Evolutionary conservation across 2,329 filamentous ascomycete species (phyloP).

Genomic region (Monilinia laxa): DNA sequence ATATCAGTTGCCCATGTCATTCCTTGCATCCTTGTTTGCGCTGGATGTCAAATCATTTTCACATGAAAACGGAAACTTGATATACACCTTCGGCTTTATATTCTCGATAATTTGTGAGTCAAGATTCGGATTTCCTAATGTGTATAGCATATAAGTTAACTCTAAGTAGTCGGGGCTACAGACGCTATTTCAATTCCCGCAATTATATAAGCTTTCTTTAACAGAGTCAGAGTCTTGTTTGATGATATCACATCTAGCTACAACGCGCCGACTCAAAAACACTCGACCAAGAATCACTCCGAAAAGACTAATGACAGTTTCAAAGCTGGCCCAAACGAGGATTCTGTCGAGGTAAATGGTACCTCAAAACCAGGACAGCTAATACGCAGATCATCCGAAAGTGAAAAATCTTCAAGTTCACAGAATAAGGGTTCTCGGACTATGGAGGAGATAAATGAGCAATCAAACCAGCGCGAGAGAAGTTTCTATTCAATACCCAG

Average conservation of each 20-base stretch:
- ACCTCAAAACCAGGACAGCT: neutral
- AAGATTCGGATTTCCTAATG: neutral
- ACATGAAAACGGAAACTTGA: neutral
- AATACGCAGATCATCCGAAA: neutral
- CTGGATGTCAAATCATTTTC: neutral
- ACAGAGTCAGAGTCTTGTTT: neutral
- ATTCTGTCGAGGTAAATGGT: neutral
- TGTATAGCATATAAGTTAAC: neutral
- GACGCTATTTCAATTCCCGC: neutral
- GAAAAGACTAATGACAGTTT: neutral
- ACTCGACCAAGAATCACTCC: neutral
- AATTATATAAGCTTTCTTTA: neutral
- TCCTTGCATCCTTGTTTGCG: neutral
- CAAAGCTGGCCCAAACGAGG: neutral
- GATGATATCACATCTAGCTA: neutral
- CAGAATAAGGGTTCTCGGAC: neutral
- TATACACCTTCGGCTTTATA: neutral
- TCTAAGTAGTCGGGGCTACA: neutral
- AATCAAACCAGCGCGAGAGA: neutral
- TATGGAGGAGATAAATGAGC: neutral
- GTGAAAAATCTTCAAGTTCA: neutral
- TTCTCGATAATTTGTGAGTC: neutral
- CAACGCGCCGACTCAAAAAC: neutral
- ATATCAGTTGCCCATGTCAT: neutral
- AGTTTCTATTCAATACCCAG: neutral